phyloP scores from a whole-genome alignment of 257 asterid species.

The Oldenlandia corymbosa region DNA sequence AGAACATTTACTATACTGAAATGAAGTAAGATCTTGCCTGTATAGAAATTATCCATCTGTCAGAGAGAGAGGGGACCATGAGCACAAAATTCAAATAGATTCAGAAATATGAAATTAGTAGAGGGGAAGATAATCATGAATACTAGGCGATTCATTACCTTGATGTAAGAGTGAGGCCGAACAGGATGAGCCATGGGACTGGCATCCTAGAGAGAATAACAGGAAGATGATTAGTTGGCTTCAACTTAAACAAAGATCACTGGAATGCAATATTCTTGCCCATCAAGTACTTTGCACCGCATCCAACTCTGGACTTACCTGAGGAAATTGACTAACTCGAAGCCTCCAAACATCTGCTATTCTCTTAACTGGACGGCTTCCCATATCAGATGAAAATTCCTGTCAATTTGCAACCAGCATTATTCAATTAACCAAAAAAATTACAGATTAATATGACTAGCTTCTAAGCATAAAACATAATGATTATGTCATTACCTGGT shows the following conservation, averaged over 20 bases:
- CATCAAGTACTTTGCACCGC: not conserved
- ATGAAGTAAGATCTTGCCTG: slow-evolving; percentile 46
- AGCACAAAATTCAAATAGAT: not conserved
- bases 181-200: slow-evolving; percentile 95
- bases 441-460: not conserved
- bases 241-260: not conserved
- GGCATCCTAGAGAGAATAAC: slow-evolving; percentile 58
- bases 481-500: slow-evolving; percentile 69
- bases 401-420: slow-evolving; percentile 22
- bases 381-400: slow-evolving; percentile 90
- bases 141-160: slow-evolving; percentile 36
- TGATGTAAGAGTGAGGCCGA: slow-evolving; percentile 75
- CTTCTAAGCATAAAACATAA: not conserved
- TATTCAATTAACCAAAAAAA: not conserved
- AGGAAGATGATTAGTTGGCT: slow-evolving; percentile 10
- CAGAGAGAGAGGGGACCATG: slow-evolving; percentile 18
- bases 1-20: not conserved
- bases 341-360: slow-evolving; percentile 71
- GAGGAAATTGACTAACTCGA: slow-evolving; percentile 67
- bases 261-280: not conserved
- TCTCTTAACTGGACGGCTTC: slow-evolving; percentile 75
- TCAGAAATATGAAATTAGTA: not conserved
- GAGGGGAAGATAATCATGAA: not conserved
- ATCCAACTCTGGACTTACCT: slow-evolving; percentile 32
- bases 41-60: slow-evolving; percentile 90